Evolutionary conservation across 2,329 filamentous ascomycete species (phyloP).

Genomic region (Fusarium sp.): DNA sequence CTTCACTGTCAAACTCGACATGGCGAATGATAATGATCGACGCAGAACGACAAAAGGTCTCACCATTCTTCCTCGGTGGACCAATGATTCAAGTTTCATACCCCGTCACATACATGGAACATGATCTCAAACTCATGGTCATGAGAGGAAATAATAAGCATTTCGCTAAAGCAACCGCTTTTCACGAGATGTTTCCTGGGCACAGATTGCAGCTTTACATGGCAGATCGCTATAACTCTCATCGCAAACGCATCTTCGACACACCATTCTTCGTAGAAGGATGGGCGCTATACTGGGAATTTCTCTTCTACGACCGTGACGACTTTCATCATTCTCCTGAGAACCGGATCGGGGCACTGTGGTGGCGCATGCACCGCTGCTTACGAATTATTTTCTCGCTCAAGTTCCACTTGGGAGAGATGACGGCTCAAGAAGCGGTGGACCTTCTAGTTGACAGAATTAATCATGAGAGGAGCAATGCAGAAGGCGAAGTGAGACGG

Average conservation of each 20-base stretch:
- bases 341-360: conserved; percentile 29
- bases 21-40: conserved; percentile 38
- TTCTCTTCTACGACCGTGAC: conserved; percentile 26
- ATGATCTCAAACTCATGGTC: conserved; percentile 34
- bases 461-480: conserved; percentile 27
- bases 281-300: conserved; percentile 38
- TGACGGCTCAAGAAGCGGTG: conserved; percentile 35
- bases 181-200: conserved; percentile 35
- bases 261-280: conserved; percentile 35
- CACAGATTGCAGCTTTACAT: conserved; percentile 34
- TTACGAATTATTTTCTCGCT: conserved; percentile 25
- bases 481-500: conserved; percentile 28
- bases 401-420: conserved; percentile 30
- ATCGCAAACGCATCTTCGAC: conserved; percentile 30
- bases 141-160: conserved; percentile 36
- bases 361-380: conserved; percentile 38
- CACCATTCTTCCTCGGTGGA: conserved; percentile 27
- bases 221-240: conserved; percentile 31
- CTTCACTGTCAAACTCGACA: conserved; percentile 27
- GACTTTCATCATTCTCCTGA: conserved; percentile 33
- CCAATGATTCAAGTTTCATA: conserved; percentile 31
- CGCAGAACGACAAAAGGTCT: conserved; percentile 28
- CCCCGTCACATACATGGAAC: conserved; percentile 26
- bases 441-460: conserved; percentile 21
- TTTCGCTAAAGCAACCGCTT: conserved; percentile 24